Conservation (phyloP, 2,329 filamentous ascomycete species). For the Arthrobotrys pseudoclavata region DNA sequence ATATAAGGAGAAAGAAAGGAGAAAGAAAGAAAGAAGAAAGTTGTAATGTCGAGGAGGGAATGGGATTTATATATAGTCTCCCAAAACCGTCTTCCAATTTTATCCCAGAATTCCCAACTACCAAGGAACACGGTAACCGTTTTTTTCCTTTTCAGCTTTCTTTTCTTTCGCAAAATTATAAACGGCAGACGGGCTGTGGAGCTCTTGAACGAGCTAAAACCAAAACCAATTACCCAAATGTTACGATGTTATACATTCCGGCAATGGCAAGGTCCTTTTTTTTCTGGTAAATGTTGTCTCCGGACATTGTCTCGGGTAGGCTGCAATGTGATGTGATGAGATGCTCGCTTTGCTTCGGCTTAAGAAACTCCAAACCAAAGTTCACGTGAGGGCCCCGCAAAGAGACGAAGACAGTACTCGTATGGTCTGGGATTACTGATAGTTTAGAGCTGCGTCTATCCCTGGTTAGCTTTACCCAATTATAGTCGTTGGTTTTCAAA, state of each 20-base stretch:
- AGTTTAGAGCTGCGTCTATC: not conserved
- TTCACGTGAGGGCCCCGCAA: slow-evolving; percentile 39
- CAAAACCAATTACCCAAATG: not conserved
- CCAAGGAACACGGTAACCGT: slow-evolving; percentile 19
- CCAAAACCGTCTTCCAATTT: not conserved
- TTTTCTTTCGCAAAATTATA: not conserved
- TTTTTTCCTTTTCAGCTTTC: slow-evolving; percentile 1
- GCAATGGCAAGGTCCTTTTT: slow-evolving; percentile 44
- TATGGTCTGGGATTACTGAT: slow-evolving; percentile 1
- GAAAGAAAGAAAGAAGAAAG: slow-evolving; percentile 6
- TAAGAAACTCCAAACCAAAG: slow-evolving; percentile 18
- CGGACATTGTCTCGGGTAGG: slow-evolving; percentile 30
- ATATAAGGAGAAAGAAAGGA: slow-evolving; percentile 27
- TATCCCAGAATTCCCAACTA: slow-evolving; percentile 23
- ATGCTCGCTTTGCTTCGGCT: slow-evolving; percentile 60
- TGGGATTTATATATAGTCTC: slow-evolving; percentile 24
- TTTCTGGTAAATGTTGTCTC: not conserved
- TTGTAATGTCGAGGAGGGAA: slow-evolving; percentile 41
- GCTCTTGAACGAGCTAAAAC: slow-evolving; percentile 31
- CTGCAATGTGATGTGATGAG: slow-evolving; percentile 56
- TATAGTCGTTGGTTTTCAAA: slow-evolving; percentile 31
- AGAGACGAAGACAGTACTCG: not conserved
- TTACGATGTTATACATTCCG: slow-evolving; percentile 43
- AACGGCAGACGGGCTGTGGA: slow-evolving; percentile 43
- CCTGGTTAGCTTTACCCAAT: slow-evolving; percentile 28